Evolutionary conservation across 495 filamentous ascomycete species (phyloP).

Genomic region (Copromyces sp.): DNA sequence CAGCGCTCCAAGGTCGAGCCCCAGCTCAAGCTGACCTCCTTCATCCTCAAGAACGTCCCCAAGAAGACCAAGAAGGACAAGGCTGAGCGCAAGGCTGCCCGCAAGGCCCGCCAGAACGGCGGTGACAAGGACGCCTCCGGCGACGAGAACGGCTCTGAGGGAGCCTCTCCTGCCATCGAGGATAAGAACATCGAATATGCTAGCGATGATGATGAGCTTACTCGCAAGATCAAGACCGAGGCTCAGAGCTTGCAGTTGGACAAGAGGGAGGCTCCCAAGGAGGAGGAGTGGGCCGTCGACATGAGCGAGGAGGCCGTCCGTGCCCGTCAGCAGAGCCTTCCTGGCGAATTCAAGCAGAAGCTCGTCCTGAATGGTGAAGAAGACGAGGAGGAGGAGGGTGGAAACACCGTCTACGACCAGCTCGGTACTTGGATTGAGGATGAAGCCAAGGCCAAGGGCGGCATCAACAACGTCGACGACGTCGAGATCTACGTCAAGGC

Average conservation of each 20-base stretch:
- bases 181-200: constrained; percentile 58
- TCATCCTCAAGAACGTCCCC: constrained; percentile 91
- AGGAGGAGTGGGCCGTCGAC: constrained; percentile 90
- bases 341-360: constrained; percentile 81
- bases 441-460: constrained; percentile 59
- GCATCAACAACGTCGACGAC: constrained; percentile 66
- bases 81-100: constrained; percentile 77
- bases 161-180: constrained; percentile 57
- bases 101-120: constrained; percentile 73
- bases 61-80: constrained; percentile 93
- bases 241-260: constrained; percentile 60
- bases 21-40: constrained; percentile 90
- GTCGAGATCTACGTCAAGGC: constrained; percentile 93
- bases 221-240: constrained; percentile 75
- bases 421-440: constrained; percentile 86
- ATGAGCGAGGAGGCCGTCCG: constrained; percentile 90
- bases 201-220: constrained; percentile 85
- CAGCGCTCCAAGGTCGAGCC: constrained; percentile 83
- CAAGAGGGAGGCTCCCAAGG: constrained; percentile 48
- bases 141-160: constrained; percentile 60
- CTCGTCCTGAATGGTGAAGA: constrained; percentile 77
- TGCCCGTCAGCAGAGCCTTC: constrained; percentile 83
- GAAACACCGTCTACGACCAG: constrained; percentile 76
- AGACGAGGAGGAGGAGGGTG: constrained; percentile 72
- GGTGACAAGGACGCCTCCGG: constrained; percentile 51